Evolutionary conservation across 768 basidiomycete species (phyloP).

Genomic region (Panaeolus cyanescens): DNA sequence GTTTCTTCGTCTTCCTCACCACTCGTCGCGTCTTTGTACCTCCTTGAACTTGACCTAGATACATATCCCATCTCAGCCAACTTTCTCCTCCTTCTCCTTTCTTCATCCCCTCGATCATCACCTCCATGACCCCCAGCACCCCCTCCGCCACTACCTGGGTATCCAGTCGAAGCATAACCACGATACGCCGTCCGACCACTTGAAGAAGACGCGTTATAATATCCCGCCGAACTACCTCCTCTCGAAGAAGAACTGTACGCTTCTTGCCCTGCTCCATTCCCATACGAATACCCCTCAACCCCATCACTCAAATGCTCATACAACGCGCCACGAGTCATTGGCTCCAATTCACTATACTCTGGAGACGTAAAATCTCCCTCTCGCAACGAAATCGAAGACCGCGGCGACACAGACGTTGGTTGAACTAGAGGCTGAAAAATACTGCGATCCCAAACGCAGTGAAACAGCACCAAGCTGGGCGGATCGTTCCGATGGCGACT

Average conservation of each 20-base stretch:
- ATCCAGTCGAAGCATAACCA: no score
- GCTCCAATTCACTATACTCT: background rate
- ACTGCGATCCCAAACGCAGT: background rate
- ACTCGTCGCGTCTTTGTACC: constrained; percentile 25
- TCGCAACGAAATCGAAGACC: background rate
- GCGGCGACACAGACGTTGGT: background rate
- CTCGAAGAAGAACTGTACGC: no score
- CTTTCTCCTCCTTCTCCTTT: constrained; percentile 21
- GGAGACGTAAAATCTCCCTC: background rate
- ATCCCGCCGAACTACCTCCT: background rate
- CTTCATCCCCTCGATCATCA: background rate
- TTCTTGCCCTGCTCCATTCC: background rate
- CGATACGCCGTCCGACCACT: background rate
- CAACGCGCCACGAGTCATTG: background rate
- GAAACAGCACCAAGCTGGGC: background rate
- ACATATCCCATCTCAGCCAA: background rate
- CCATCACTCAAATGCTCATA: background rate
- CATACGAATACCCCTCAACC: background rate
- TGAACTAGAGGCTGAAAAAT: background rate
- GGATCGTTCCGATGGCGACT: background rate
- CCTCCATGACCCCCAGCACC: background rate
- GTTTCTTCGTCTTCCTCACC: constrained; percentile 38
- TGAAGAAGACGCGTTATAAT: background rate
- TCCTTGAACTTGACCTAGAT: constrained; percentile 19
- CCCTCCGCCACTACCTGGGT: constrained; percentile 1